phyloP scores from a whole-genome alignment of 163 green algal species.

The Volvox carteri region DNA sequence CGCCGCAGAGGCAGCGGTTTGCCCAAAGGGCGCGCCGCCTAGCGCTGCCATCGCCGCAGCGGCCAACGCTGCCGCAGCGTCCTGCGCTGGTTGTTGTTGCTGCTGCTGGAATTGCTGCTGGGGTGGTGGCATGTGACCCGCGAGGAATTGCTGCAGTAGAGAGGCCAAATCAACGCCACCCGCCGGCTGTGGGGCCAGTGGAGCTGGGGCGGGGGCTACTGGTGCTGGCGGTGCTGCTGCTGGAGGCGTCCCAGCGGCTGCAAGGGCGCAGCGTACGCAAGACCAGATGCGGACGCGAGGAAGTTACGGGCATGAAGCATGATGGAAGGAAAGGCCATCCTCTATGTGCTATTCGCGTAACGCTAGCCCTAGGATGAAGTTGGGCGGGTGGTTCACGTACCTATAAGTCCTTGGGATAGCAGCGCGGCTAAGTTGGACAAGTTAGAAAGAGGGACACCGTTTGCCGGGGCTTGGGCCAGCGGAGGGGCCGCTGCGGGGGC shows the following conservation, averaged over 20 bases:
- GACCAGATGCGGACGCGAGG: too few relatives aligned
- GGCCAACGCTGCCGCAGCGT: background rate
- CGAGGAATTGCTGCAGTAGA: conserved; percentile 44
- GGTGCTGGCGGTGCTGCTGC: background rate
- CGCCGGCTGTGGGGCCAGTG: background rate
- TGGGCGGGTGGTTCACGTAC: background rate
- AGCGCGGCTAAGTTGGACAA: conserved; percentile 17
- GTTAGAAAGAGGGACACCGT: background rate
- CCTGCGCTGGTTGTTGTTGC: conserved; percentile 19
- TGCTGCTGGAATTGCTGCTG: background rate
- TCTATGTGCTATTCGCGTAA: too few relatives aligned
- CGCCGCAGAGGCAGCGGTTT: background rate
- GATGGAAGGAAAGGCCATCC: too few relatives aligned
- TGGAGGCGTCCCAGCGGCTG: background rate
- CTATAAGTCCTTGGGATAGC: conserved; percentile 16
- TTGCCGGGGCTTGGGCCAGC: background rate
- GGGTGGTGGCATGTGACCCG: background rate
- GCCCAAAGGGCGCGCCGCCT: background rate
- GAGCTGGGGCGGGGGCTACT: background rate
- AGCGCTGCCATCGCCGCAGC: background rate
- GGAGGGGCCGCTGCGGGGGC: background rate
- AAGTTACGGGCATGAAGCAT: too few relatives aligned
- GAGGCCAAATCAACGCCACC: conserved; percentile 9
- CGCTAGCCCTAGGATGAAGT: too few relatives aligned
- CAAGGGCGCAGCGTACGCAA: background rate